phyloP scores from a whole-genome alignment of 192 early-diverging fungal genomes.

The Funneliformis geosporum region DNA sequence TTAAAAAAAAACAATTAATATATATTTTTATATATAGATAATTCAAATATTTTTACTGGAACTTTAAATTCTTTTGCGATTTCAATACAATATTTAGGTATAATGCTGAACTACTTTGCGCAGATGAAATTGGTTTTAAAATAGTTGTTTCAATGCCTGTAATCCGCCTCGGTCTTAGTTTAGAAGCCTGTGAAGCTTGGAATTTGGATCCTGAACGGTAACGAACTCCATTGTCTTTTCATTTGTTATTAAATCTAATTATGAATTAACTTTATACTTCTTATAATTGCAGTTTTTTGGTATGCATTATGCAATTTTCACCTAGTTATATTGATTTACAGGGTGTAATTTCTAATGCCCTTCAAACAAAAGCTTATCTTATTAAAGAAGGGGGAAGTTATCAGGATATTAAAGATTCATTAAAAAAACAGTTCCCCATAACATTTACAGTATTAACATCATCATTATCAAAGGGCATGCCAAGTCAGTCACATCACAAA shows the following conservation, averaged over 20 bases:
- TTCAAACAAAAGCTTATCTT: not conserved
- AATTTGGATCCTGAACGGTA: constrained; percentile 32
- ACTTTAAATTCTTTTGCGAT: not conserved
- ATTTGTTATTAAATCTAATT: not conserved
- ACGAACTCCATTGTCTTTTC: not conserved
- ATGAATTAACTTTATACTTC: not conserved
- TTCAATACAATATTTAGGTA: constrained; percentile 23
- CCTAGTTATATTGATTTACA: constrained; percentile 32
- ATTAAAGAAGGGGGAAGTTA: constrained; percentile 17
- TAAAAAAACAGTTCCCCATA: constrained; percentile 27
- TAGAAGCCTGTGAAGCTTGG: constrained; percentile 35
- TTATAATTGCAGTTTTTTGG: constrained; percentile 26
- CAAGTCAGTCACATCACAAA: constrained; percentile 31
- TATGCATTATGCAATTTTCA: constrained; percentile 39
- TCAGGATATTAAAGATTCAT: constrained; percentile 21
- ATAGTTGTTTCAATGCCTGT: constrained; percentile 32
- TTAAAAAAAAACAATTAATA: not conserved
- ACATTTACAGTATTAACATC: constrained; percentile 32
- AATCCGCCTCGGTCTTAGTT: constrained; percentile 31
- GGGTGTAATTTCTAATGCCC: constrained; percentile 7
- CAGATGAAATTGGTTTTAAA: constrained; percentile 34
- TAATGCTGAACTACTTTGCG: constrained; percentile 32
- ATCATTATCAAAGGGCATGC: constrained; percentile 6
- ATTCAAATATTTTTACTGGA: not conserved
- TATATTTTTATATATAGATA: not conserved